These are phyloP conservation scores for Tulasnella sp. DNA, from an alignment of 768 basidiomycete species.

Conservation along the genomic window DNA sequence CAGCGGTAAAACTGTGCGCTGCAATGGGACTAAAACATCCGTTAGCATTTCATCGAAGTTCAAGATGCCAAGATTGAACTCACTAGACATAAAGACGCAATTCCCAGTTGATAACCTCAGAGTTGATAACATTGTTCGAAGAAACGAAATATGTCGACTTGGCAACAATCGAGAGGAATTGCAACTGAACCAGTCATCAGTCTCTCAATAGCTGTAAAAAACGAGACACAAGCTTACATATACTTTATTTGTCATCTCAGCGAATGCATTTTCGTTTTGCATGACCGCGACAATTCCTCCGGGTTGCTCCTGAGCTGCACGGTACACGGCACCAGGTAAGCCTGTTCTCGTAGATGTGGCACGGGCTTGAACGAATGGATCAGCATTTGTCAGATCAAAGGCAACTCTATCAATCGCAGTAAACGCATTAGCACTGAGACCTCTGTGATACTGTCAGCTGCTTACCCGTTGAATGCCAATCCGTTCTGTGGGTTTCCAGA, in stretches of 20 bases:
- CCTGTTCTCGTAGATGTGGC: constrained; percentile 37
- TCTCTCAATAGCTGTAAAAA: neutral
- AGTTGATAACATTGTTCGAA: constrained; percentile 29
- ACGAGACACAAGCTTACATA: constrained; percentile 33
- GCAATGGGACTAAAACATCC: constrained; percentile 7
- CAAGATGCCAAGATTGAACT: too few species aligned
- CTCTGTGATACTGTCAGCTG: neutral
- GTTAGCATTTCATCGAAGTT: too few species aligned
- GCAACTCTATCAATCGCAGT: neutral
- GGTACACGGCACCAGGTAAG: constrained; percentile 50
- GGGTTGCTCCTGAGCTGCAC: constrained; percentile 24
- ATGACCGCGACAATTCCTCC: constrained; percentile 37
- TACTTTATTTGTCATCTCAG: constrained; percentile 36
- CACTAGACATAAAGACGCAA: constrained; percentile 46
- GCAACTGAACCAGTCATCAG: constrained; percentile 31
- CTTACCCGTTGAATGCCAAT: constrained; percentile 47
- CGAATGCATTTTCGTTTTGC: constrained; percentile 37
- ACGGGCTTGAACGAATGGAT: constrained; percentile 41
- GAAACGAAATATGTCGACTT: constrained; percentile 46
- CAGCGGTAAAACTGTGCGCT: constrained; percentile 3
- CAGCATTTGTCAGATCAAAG: constrained; percentile 4
- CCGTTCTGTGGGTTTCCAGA: constrained; percentile 35
- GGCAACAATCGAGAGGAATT: constrained; percentile 44
- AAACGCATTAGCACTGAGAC: neutral
- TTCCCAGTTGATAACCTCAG: constrained; percentile 31